Conservation (phyloP, 2,329 filamentous ascomycete species). For the Xylariaceae sp. region DNA sequence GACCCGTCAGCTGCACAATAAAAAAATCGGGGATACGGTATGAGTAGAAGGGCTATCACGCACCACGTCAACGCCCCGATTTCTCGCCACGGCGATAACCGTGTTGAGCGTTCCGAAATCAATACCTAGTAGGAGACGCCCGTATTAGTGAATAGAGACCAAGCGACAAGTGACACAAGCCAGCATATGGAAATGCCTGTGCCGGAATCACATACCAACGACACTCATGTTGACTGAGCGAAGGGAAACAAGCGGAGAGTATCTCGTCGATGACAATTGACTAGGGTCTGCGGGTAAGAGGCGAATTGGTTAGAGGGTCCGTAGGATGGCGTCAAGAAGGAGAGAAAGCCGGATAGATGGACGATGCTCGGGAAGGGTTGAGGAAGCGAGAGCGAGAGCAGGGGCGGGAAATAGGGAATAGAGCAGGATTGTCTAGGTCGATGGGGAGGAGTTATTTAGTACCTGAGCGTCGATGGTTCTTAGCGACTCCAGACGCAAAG, state of each 20-base stretch:
- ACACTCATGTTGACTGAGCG: constrained; percentile 46
- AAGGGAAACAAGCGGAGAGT: constrained; percentile 18
- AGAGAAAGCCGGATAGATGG: neutral
- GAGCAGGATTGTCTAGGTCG: too few relatives aligned
- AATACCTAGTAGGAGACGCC: constrained; percentile 51
- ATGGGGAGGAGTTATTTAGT: too few relatives aligned
- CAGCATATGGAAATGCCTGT: neutral
- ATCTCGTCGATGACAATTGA: constrained; percentile 2
- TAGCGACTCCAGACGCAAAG: constrained; percentile 2
- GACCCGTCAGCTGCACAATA: constrained; percentile 17
- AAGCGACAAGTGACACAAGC: neutral
- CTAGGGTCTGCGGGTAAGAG: neutral
- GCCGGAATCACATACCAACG: constrained; percentile 40
- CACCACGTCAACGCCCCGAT: constrained; percentile 98
- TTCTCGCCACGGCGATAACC: constrained; percentile 93
- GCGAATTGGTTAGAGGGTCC: neutral
- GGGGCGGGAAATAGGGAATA: neutral
- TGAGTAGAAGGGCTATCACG: constrained; percentile 40
- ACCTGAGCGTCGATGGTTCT: neutral
- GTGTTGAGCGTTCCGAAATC: constrained; percentile 97
- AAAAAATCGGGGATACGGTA: neutral
- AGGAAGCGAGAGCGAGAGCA: neutral
- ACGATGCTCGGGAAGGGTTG: constrained; percentile 2
- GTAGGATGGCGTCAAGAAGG: neutral
- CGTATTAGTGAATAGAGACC: constrained; percentile 14